phyloP scores from a whole-genome alignment of 768 basidiomycete species.

The Lactarius tabidus region DNA sequence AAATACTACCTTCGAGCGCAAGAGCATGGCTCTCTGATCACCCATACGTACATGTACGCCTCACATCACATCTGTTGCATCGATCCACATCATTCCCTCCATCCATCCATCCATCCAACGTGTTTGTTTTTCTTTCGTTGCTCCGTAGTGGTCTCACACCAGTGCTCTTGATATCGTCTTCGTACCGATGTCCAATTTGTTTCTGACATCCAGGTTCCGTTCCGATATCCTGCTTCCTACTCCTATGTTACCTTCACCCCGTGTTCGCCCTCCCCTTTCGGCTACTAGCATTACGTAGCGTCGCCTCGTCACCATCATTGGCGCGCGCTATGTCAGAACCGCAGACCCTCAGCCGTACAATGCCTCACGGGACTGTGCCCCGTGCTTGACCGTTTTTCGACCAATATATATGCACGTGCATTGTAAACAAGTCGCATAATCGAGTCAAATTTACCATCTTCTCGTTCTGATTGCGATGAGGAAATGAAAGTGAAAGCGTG shows the following conservation, averaged over 20 bases:
- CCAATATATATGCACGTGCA: slow-evolving; percentile 6
- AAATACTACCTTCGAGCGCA: not conserved
- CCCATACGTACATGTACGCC: not conserved
- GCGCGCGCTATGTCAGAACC: not conserved
- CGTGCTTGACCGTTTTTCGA: not conserved
- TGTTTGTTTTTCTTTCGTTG: slow-evolving; percentile 12
- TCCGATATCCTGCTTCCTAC: slow-evolving; percentile 15
- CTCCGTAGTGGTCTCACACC: slow-evolving; percentile 7
- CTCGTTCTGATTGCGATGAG: slow-evolving; percentile 1
- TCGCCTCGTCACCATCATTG: not conserved
- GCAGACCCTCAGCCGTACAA: not conserved
- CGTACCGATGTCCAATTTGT: slow-evolving; percentile 5
- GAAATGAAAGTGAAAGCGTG: not conserved
- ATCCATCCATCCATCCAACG: not conserved
- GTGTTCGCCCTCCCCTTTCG: not conserved
- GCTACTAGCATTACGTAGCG: not conserved
- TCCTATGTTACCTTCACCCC: not conserved
- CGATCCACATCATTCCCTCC: not conserved
- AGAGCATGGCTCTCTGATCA: not conserved
- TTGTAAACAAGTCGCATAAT: slow-evolving; percentile 4
- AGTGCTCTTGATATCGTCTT: slow-evolving; percentile 11
- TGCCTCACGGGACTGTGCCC: not conserved
- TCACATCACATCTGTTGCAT: slow-evolving; percentile 6
- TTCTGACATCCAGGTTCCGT: slow-evolving; percentile 9
- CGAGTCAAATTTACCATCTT: slow-evolving; percentile 8